A percentile compares a stretch with the other conserved stretches of the same genome.
These are phyloP conservation scores for Proliferodiscus dingleyae DNA, from an alignment of 2,329 filamentous ascomycete genomes.

Conservation along the genomic window DNA sequence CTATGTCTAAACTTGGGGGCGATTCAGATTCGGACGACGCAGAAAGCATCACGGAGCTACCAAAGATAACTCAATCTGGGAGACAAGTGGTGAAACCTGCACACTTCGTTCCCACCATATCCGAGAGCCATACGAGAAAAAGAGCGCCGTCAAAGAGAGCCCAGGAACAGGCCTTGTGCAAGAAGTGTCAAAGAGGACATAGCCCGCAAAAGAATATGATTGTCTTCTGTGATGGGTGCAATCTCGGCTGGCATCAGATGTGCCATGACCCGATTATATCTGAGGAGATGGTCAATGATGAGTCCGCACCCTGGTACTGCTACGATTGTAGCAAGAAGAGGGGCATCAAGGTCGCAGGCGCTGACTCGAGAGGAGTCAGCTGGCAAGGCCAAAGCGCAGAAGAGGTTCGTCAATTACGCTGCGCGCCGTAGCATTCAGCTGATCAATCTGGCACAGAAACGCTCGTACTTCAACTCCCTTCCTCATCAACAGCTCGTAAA, in stretches of 20 bases:
- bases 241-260: constrained; percentile 72
- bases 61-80: constrained; percentile 70
- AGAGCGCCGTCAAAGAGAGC: constrained; percentile 50
- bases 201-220: constrained; percentile 73
- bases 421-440: background rate
- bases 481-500: constrained; percentile 58
- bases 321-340: constrained; percentile 50
- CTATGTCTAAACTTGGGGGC: constrained; percentile 30
- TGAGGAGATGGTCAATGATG: constrained; percentile 62
- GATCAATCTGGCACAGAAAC: constrained; percentile 43
- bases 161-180: constrained; percentile 59
- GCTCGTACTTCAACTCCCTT: constrained; percentile 57
- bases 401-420: constrained; percentile 33
- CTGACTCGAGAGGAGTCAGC: constrained; percentile 32
- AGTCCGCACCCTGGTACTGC: constrained; percentile 69
- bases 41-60: constrained; percentile 44
- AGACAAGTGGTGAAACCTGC: constrained; percentile 65
- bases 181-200: constrained; percentile 65
- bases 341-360: constrained; percentile 36
- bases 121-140: constrained; percentile 37
- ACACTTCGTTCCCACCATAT: constrained; percentile 54
- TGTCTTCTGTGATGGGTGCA: constrained; percentile 81
- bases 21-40: constrained; percentile 34
- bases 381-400: constrained; percentile 34
- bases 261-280: constrained; percentile 74